Percentiles rank a stretch among this genome's conserved stretches.
Conservation (phyloP, 192 early-diverging fungal species). For the Coemansia sp. region DNA sequence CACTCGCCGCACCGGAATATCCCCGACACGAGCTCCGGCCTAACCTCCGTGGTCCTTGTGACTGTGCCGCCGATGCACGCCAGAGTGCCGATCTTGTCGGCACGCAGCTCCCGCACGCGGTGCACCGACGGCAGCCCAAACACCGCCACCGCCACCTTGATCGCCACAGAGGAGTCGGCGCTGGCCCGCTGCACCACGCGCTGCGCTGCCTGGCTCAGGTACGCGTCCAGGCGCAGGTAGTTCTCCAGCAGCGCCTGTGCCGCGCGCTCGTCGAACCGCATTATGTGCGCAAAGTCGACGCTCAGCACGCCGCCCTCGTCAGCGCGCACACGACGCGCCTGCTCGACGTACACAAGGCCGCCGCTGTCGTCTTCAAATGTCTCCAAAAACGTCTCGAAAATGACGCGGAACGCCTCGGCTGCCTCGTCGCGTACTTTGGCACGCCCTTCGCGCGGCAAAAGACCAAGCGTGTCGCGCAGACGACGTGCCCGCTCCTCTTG, state of each 20-base stretch:
- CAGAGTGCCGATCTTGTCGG: conserved; percentile 80
- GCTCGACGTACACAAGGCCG: conserved; percentile 65
- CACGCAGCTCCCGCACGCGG: conserved; percentile 84
- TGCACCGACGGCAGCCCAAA: conserved; percentile 61
- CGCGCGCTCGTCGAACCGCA: conserved; percentile 59
- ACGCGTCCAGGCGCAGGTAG: conserved; percentile 84
- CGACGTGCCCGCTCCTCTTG: conserved; percentile 45
- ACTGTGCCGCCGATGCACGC: conserved; percentile 88
- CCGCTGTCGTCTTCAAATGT: conserved; percentile 49
- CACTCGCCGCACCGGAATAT: conserved; percentile 91
- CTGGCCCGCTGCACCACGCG: conserved; percentile 61
- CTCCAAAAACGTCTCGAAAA: conserved; percentile 74
- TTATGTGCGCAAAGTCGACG: conserved; percentile 74
- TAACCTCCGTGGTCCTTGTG: conserved; percentile 94
- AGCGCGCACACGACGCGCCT: conserved; percentile 62
- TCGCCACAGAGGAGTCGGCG: background rate
- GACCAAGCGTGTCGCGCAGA: conserved; percentile 43
- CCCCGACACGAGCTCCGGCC: conserved; percentile 91
- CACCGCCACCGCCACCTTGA: conserved; percentile 60
- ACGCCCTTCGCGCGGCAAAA: conserved; percentile 35
- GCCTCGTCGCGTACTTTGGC: conserved; percentile 64
- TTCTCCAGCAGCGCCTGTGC: conserved; percentile 67
- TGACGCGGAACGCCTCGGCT: conserved; percentile 64
- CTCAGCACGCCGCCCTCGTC: conserved; percentile 68
- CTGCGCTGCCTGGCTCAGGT: conserved; percentile 82